Conservation (phyloP, 2,329 filamentous ascomycete species). For the Emergomyces pasteurianus region DNA sequence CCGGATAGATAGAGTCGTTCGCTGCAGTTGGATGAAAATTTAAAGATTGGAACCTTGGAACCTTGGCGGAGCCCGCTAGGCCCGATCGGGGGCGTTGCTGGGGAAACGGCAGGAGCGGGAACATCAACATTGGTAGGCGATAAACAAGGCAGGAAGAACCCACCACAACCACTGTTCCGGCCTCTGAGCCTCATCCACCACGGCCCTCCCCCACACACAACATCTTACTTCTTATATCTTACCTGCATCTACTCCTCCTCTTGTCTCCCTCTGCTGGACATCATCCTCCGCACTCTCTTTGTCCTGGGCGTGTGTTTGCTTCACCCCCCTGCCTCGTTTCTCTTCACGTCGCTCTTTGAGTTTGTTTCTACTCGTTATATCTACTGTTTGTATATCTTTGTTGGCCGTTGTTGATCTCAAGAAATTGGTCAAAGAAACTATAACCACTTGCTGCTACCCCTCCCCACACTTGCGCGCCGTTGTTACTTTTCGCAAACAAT, state of each 20-base stretch:
- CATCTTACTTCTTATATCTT: not conserved
- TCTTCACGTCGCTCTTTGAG: slow-evolving; percentile 7
- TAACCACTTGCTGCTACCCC: not conserved
- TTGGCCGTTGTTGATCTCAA: not conserved
- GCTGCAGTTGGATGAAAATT: not conserved
- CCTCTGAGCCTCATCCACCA: not conserved
- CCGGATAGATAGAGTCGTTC: not conserved
- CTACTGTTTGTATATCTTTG: slow-evolving; percentile 10
- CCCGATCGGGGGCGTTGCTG: slow-evolving; percentile 4
- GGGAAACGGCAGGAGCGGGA: slow-evolving; percentile 4
- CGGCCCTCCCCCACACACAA: slow-evolving; percentile 5
- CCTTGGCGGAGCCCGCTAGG: not conserved
- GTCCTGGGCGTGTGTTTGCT: slow-evolving; percentile 12
- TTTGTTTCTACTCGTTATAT: slow-evolving; percentile 6
- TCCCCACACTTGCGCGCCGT: not conserved
- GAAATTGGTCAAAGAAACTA: not conserved
- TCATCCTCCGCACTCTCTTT: slow-evolving; percentile 2
- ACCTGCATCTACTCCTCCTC: slow-evolving; percentile 6
- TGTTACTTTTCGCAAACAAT: not conserved
- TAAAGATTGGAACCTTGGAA: slow-evolving; percentile 1
- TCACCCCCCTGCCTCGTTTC: slow-evolving; percentile 7
- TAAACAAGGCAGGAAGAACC: not conserved
- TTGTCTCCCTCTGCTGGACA: slow-evolving; percentile 4
- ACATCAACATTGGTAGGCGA: slow-evolving; percentile 6
- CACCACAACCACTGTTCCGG: not conserved